These are phyloP conservation scores for Chiua virens DNA, from an alignment of 768 basidiomycete genomes.

Conservation along the genomic window DNA sequence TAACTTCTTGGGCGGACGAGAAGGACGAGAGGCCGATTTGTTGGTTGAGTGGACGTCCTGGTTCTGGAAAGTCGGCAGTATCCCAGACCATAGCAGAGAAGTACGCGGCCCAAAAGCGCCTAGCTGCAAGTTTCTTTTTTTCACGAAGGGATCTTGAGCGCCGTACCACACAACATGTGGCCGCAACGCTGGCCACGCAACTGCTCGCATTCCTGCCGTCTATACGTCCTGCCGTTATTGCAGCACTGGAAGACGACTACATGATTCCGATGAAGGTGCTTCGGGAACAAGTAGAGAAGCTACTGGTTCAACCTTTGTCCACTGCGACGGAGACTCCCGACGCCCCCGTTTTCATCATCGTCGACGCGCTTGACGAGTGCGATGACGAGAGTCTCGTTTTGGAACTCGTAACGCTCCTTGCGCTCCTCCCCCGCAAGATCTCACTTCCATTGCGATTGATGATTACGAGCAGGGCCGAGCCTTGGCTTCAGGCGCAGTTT, in stretches of 20 bases:
- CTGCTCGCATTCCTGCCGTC: constrained; percentile 22
- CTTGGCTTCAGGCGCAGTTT: constrained; percentile 23
- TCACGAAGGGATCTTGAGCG: constrained; percentile 28
- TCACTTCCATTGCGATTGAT: constrained; percentile 24
- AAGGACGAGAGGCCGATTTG: constrained; percentile 10
- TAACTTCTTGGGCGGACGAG: constrained; percentile 15
- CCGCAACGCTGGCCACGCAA: constrained; percentile 35
- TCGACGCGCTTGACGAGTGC: constrained; percentile 29
- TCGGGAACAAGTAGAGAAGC: constrained; percentile 29
- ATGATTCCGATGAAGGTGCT: constrained; percentile 29
- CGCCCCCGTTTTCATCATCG: constrained; percentile 18
- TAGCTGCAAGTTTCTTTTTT: constrained; percentile 39
- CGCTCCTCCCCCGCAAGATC: constrained; percentile 9
- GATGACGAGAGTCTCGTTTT: constrained; percentile 25
- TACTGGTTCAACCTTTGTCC: constrained; percentile 22
- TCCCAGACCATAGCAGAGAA: constrained; percentile 33
- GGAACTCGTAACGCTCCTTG: constrained; percentile 25
- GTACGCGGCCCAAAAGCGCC: constrained; percentile 14
- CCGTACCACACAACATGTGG: constrained; percentile 21
- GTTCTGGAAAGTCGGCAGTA: constrained; percentile 30
- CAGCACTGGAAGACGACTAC: constrained; percentile 24
- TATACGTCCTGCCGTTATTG: constrained; percentile 20
- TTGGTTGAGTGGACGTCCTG: constrained; percentile 28
- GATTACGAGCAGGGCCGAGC: constrained; percentile 24
- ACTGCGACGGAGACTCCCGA: constrained; percentile 4